Conservation (phyloP, 345 rosid genomes). For the Moricandia arvensis region DNA sequence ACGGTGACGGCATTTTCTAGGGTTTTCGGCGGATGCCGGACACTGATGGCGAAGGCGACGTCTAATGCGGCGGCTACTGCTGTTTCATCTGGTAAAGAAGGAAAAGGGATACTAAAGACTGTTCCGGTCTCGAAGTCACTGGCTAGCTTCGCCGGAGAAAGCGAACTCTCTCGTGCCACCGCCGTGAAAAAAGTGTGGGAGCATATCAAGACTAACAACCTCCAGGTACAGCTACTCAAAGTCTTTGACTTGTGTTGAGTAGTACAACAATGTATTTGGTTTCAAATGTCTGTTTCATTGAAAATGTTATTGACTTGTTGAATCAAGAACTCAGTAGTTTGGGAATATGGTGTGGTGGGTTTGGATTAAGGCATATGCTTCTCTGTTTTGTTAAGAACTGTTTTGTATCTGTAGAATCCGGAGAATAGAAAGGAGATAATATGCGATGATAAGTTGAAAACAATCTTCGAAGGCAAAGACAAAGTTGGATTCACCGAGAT, state of each 20-base stretch:
- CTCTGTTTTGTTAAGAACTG: neutral
- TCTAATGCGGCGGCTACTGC: neutral
- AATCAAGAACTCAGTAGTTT: too few species aligned
- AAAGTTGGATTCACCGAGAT: constrained; percentile 70
- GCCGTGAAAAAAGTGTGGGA: constrained; percentile 55
- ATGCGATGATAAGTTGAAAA: constrained; percentile 77
- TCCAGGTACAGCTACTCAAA: constrained; percentile 41
- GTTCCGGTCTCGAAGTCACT: constrained; percentile 26
- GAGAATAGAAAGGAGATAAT: constrained; percentile 60
- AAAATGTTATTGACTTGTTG: neutral
- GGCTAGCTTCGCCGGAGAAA: constrained; percentile 42
- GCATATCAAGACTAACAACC: constrained; percentile 44
- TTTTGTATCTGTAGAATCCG: constrained; percentile 55
- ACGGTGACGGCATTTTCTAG: constrained; percentile 26
- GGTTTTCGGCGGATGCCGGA: constrained; percentile 32
- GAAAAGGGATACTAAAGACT: constrained; percentile 1
- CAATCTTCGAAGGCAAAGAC: constrained; percentile 63
- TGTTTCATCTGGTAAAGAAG: neutral
- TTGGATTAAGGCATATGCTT: neutral
- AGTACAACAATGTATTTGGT: neutral
- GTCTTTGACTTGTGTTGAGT: neutral
- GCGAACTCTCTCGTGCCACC: constrained; percentile 43
- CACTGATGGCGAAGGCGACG: constrained; percentile 28
- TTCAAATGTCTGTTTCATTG: neutral
- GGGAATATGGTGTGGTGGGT: too few species aligned